These are phyloP conservation scores for Diplodia seriata DNA, from an alignment of 2,329 filamentous ascomycete genomes.

Conservation along the genomic window DNA sequence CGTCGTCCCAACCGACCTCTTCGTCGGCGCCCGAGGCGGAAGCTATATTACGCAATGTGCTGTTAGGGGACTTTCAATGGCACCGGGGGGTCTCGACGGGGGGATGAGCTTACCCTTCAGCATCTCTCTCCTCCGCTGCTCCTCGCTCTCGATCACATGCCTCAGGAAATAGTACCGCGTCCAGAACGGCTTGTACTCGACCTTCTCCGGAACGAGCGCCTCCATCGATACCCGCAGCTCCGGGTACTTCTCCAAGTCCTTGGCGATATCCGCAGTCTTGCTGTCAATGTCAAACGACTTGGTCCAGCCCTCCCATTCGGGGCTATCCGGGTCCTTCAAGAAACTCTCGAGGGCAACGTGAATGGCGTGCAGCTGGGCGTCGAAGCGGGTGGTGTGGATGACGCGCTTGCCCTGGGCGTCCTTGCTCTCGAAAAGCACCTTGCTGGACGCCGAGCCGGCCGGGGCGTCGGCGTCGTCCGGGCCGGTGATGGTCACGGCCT, in stretches of 20 bases:
- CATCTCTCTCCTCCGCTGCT: conserved; percentile 85
- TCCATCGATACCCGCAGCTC: conserved; percentile 92
- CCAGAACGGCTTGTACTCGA: conserved; percentile 93
- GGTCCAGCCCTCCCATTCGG: conserved; percentile 77
- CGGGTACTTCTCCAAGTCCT: conserved; percentile 82
- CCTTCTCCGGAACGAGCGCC: conserved; percentile 88
- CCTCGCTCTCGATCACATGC: conserved; percentile 91
- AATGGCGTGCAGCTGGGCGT: conserved; percentile 94
- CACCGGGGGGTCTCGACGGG: neutral
- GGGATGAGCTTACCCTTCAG: conserved; percentile 73
- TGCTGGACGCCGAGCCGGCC: conserved; percentile 54
- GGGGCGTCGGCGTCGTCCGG: conserved; percentile 58
- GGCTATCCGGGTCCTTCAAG: conserved; percentile 76
- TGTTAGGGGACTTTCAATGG: neutral
- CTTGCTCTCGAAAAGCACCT: conserved; percentile 91
- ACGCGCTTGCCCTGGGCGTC: conserved; percentile 88
- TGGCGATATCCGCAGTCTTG: conserved; percentile 83
- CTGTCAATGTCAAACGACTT: conserved; percentile 78
- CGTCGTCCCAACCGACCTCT: conserved; percentile 70
- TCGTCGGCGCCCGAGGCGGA: conserved; percentile 64
- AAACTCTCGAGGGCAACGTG: conserved; percentile 84
- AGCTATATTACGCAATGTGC: conserved; percentile 1
- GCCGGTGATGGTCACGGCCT: conserved; percentile 87
- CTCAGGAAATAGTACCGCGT: conserved; percentile 93
- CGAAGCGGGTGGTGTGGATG: conserved; percentile 91